These are phyloP conservation scores for Pythium apleroticum DNA, from an alignment of 352 stramenopile species.

Conservation along the genomic window DNA sequence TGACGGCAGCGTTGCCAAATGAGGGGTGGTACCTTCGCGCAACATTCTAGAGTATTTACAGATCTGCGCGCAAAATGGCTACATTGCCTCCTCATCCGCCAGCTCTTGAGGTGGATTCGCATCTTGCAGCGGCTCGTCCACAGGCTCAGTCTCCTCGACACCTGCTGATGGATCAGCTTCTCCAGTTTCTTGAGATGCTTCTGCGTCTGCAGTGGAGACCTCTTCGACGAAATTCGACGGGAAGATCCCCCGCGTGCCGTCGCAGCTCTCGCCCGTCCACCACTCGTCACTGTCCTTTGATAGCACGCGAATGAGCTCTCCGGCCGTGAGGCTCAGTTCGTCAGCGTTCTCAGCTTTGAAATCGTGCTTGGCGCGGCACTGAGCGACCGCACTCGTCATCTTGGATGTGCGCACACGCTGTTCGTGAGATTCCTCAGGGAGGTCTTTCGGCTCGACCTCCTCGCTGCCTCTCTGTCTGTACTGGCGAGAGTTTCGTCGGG, in stretches of 20 bases:
- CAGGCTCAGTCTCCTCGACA: not conserved
- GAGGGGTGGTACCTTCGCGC: slow-evolving; percentile 13
- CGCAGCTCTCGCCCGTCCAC: slow-evolving; percentile 64
- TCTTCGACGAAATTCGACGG: slow-evolving; percentile 48
- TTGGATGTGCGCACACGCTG: not conserved
- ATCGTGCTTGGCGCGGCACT: slow-evolving; percentile 36
- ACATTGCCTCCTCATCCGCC: slow-evolving; percentile 11
- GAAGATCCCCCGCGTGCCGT: slow-evolving; percentile 61
- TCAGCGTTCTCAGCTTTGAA: slow-evolving; percentile 46
- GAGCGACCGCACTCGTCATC: slow-evolving; percentile 3
- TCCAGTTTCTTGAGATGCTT: not conserved
- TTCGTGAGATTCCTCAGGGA: not conserved
- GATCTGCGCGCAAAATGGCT: slow-evolving; percentile 26
- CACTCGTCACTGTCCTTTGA: slow-evolving; percentile 49
- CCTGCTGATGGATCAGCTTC: not conserved
- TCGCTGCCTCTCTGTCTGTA: slow-evolving; percentile 19
- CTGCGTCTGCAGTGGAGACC: not conserved
- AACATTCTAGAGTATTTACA: slow-evolving; percentile 21
- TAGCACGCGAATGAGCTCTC: slow-evolving; percentile 58
- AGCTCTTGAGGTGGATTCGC: not conserved
- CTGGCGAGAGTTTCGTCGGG: slow-evolving; percentile 25
- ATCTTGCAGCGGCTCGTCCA: not conserved
- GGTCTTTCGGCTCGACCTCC: not conserved
- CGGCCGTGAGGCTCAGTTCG: slow-evolving; percentile 47
- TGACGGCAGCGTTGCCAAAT: not conserved